Evolutionary conservation across 2,329 filamentous ascomycete genomes (phyloP).

Genomic region (Hypoxylon sp.): DNA sequence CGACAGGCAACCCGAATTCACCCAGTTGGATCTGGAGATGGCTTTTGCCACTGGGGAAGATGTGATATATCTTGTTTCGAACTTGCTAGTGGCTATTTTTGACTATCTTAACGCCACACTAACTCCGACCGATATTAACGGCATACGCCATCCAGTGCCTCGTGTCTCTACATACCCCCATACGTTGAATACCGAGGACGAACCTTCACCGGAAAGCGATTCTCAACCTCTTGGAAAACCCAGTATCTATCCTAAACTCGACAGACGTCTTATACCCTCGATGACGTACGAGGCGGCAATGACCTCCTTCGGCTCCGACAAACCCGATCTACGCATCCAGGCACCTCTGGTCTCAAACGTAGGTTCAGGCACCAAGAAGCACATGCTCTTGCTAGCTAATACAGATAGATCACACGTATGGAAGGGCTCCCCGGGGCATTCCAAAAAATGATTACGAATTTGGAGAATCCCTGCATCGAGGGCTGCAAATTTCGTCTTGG

Average conservation of each 20-base stretch:
- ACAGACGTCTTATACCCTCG: neutral
- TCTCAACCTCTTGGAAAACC: neutral
- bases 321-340: constrained; percentile 86
- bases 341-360: constrained; percentile 66
- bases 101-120: constrained; percentile 61
- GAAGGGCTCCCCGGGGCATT: constrained; percentile 76
- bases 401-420: constrained; percentile 73
- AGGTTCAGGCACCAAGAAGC: constrained; percentile 43
- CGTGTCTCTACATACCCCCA: neutral
- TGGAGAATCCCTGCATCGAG: constrained; percentile 80
- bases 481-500: constrained; percentile 77
- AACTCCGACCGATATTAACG: constrained; percentile 52
- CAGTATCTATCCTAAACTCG: neutral
- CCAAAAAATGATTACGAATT: constrained; percentile 79
- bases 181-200: too few species aligned
- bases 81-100: constrained; percentile 70
- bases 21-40: constrained; percentile 96
- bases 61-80: constrained; percentile 73
- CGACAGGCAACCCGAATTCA: constrained; percentile 96
- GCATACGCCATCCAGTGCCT: constrained; percentile 43
- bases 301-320: constrained; percentile 86
- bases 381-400: constrained; percentile 44
- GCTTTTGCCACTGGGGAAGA: constrained; percentile 81
- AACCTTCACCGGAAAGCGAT: neutral
- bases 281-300: constrained; percentile 82